Base-by-base conservation (phyloP, 2,329 filamentous ascomycete species). In the Dryadomyces quercus-mongolicae region DNA sequence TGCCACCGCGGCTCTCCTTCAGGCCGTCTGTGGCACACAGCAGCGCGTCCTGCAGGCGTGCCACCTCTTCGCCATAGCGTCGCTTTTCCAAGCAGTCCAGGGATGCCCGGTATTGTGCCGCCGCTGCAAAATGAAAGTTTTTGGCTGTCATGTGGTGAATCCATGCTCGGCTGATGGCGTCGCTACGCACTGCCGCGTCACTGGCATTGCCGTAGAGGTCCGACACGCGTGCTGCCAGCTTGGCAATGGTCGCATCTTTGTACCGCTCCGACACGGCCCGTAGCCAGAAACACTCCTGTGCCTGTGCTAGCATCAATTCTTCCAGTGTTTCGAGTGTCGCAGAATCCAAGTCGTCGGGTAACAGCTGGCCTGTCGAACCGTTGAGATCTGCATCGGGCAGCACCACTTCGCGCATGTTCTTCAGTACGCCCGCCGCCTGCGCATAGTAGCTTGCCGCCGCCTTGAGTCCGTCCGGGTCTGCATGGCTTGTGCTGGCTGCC, bases 61-160 rank as follows among this genome's bases (percentile, higher is more conserved):
- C 89, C 20, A 98, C 85, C 71, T 98, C 93, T 66, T 98, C 93
- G 49, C 93, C 93, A 60, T 96, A 98, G 64, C 85, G 94, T 51
- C 86, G 77, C 76, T 95, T 97, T 70, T 97, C 93, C 15, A 98
- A 68, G 61, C 88, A 93, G 64, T 96, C 91, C 59, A 89, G 85
- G 0, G 93, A 89, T 25, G 92, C 89, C 15, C 93, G 78, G 62
- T 92, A 97, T 66, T 98, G 93, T 0, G 93, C 93, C 0, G 93
- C 93, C 0, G 89, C 92, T 1, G 92, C 91, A 70, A 98, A 97
- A 68, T 97, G 93, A 65, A 96, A 88, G 64, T 97, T 91, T 67
- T 97, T 98, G 6, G 92, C 93, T 25, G 87, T 91, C 79, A 94
- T 91, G 66, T 97, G 92, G 68, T 97, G 92, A 61, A 98, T 96